Conservation (phyloP, 306 rosid species). For the Sophora flavescens region DNA sequence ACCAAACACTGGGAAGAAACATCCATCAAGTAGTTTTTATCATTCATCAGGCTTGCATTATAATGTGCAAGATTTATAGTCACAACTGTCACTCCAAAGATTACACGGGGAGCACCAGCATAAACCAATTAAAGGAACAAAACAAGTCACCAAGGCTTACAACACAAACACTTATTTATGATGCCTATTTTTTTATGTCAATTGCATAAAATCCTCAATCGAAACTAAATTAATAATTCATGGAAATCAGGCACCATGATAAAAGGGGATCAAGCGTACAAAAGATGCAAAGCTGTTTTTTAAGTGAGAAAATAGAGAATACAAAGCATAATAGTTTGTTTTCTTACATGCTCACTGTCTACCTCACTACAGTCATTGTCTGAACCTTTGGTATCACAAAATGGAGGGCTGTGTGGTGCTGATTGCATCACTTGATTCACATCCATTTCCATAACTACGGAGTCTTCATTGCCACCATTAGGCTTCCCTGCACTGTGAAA, state of each 20-base stretch:
- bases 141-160: background rate
- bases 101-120: background rate
- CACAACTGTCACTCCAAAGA: conserved; percentile 16
- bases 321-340: background rate
- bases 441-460: conserved; percentile 54
- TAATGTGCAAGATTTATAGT: background rate
- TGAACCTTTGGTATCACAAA: conserved; percentile 75
- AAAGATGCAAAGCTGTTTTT: background rate
- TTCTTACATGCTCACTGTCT: conserved; percentile 62
- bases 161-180: background rate
- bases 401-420: conserved; percentile 69
- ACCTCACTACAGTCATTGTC: conserved; percentile 67
- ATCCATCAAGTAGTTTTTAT: background rate
- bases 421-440: conserved; percentile 58
- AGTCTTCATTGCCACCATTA: conserved; percentile 41
- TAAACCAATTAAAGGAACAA: background rate
- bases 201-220: background rate
- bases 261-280: background rate
- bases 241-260: conserved; percentile 20
- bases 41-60: background rate
- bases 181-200: background rate
- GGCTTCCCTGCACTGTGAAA: conserved; percentile 24
- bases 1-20: background rate
- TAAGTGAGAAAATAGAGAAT: background rate
- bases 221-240: background rate